Evolutionary conservation across 495 filamentous ascomycete genomes (phyloP), one percentile per base, ranked within the genome.

Genomic region (Astrothelium macrocarpum): DNA sequence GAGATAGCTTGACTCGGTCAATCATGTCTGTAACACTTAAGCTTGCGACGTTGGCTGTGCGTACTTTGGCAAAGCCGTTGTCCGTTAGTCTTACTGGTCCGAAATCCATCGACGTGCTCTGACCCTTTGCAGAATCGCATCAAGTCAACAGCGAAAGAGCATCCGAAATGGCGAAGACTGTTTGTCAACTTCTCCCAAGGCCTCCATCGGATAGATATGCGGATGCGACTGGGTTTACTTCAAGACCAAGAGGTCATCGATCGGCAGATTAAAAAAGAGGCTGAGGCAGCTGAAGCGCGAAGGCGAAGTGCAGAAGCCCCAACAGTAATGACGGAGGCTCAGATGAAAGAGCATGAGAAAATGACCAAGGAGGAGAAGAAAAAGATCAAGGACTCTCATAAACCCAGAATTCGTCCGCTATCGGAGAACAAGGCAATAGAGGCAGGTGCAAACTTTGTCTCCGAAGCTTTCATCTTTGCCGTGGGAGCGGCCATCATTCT

Each of bases 341-440:
- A 92, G 62, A 78, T 79, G 32, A 84, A 82, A 63, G 85, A 84
- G 45, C 66, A 72, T 29, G 73, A 74, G 12, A 73, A 74, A 45
- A 63, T 68, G 25, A 63, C 72, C 32, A 68, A 67, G n/a, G 66
- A 73, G 53, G 76, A 73, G 25, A 82, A 81, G 63, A 79, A 82
- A 20, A 46, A 80, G 77, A 80, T 84, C 18, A 56, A 80, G 76
- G 42, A 78, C 77, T 67, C 66, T n/a, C 59, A 64, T 26, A 73
- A 71, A 63, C 53, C 66, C 36, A 66, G 81, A 32, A 88, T 89
- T 29, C 79, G 93, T 61, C 87, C 95, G 1, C 79, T 99, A 1
- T 87, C 90, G 34, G 95, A 99, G 69, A 82, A 84, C 16, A 97
- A 97, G 71, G 94, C 94, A 4, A 95, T 99, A 31, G 94, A 99